Conservation (phyloP, 805 yeast species). For the Myxozyma monticola region DNA sequence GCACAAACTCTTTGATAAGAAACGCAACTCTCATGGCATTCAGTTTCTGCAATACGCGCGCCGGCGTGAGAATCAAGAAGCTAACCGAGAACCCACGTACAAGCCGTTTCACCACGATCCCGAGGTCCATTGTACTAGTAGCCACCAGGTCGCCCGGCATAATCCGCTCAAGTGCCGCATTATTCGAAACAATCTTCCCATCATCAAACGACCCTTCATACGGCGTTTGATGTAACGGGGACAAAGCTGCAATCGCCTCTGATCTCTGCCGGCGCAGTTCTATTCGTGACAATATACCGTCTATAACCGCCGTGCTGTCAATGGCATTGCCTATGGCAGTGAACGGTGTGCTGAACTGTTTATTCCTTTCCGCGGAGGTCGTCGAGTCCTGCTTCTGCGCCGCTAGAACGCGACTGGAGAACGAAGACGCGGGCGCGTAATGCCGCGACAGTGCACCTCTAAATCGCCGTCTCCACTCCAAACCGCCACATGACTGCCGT, state of each 20-base stretch:
- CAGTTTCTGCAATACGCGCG: constrained; percentile 2
- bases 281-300: no score
- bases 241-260: not conserved
- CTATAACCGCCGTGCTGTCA: no score
- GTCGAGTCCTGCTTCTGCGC: no score
- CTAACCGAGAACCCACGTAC: constrained; percentile 1
- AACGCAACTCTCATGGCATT: not conserved
- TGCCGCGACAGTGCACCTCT: no score
- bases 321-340: no score
- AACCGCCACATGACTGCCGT: no score
- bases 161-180: not conserved
- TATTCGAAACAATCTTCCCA: not conserved
- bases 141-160: constrained; percentile 12
- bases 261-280: no score
- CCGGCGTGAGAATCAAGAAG: constrained; percentile 5
- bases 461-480: no score
- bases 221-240: not conserved
- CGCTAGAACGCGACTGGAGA: no score
- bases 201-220: not conserved
- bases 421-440: no score
- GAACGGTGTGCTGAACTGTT: no score
- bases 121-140: not conserved
- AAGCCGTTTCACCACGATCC: constrained; percentile 4
- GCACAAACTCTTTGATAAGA: constrained; percentile 12
- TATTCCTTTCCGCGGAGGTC: no score